Base-by-base conservation (phyloP, 805 yeast species). In the Nakazawaea ernobii region DNA sequence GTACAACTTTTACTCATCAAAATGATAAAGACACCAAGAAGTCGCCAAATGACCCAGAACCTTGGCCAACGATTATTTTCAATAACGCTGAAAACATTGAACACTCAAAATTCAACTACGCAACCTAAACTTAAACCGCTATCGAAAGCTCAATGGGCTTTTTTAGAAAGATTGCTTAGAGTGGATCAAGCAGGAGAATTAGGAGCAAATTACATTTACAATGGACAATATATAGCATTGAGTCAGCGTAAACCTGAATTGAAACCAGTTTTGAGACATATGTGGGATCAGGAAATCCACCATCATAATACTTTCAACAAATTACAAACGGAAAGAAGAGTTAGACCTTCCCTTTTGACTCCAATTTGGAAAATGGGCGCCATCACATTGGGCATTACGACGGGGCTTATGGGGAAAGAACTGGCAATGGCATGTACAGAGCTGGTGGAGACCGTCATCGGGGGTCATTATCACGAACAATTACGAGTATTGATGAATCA, bases 361-460 rank as follows among this genome's bases (percentile, higher is more conserved):
- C 99, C 99, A 1, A 58, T 88, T 1, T 94, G 99, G 99, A 90
- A 86, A 61, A 65, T 78, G 0, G 98, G 97, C 3, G 98, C 99
- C 0, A 73, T 85, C 43, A 82, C 82, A 0, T 73, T 94, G 70
- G 99, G 99, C 3, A 79, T 80, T 1, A 85, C 83, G 1, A 94
- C 98, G 0, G 97, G 96, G 0, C 56, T 86, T 46, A 66, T 90
- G 52, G 84, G 97, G 14, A 88, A 89, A 59, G 97, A 92, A 61
- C 97, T 96, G 2, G 98, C 99, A 2, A 94, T 94, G 99, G 98
- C 99, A 1, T 94, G 99, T 63, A 94, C 99, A 0, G 98, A 91
- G 51, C 98, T 98, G 0, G 98, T 94, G 1, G 99, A 94, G 65
- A 94, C 99, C 0, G 98, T 94, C 6, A 94, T 94, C 62, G 99